Evolutionary conservation across 169 alveolate genomes (phyloP).

Genomic region (Plasmodium ovale): DNA sequence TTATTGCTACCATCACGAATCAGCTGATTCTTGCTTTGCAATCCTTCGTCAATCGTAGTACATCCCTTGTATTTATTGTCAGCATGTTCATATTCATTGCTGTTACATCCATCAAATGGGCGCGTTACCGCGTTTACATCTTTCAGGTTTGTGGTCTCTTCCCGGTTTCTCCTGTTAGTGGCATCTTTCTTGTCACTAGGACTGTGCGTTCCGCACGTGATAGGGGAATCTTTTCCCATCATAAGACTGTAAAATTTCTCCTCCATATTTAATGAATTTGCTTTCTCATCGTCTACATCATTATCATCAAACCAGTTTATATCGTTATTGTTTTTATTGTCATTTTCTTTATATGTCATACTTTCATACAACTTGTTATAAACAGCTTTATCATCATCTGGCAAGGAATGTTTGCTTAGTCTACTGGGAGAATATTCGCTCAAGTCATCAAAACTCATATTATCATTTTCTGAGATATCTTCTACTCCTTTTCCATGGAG

Average conservation of each 20-base stretch:
- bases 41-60: too few species aligned
- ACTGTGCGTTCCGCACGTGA: too few species aligned
- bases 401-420: background rate
- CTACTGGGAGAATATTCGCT: constrained; percentile 26
- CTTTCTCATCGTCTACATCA: constrained; percentile 5
- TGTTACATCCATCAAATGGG: too few species aligned
- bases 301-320: constrained; percentile 42
- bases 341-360: background rate
- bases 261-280: background rate
- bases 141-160: too few species aligned
- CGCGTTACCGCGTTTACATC: too few species aligned
- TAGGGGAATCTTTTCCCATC: background rate
- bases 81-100: too few species aligned
- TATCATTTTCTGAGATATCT: constrained; percentile 22
- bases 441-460: constrained; percentile 18
- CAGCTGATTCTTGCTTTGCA: too few species aligned
- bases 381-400: constrained; percentile 13
- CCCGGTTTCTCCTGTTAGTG: background rate
- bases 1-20: too few species aligned
- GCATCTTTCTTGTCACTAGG: too few species aligned
- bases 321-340: background rate
- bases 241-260: background rate
- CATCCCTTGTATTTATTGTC: too few species aligned
- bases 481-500: background rate
- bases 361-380: constrained; percentile 25